Base-by-base conservation (phyloP, 768 basidiomycete species). In the Gyrodon lividus region DNA sequence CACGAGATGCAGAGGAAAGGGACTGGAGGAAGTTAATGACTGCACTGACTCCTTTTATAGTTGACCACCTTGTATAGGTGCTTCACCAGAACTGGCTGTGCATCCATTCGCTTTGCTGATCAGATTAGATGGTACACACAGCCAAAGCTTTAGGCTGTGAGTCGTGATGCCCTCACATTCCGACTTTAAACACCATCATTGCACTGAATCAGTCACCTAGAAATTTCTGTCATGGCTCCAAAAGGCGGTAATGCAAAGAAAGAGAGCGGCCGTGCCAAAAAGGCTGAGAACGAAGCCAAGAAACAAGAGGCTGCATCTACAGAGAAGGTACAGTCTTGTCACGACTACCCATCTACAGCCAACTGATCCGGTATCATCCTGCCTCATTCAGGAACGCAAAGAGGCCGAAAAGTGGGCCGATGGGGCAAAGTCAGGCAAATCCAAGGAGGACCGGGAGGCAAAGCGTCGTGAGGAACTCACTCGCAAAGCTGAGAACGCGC, bases 221-320 rank as follows among this genome's bases (percentile, higher is more conserved):
- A 34, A n/a, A 35, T n/a, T 47, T 31, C 9, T 26, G 17, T 2
- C 34, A 94, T 95, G 94, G 71, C 94, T 43, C 93, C 94, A 1
- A 92, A 91, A 70, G 89, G 86, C 55, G 83, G 79, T 59, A 96
- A 93, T 76, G 77, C 90, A 51, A 97, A 96, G 84, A 96, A 96
- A 68, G 94, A 96, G 70, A 72, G 82, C 38, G 93, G 94, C 4
- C 72, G 89, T 48, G 87, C 93, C 1, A 94, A 92, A 73, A 97
- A 97, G 69, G 90, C 90, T 22, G 89, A 94, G 64, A 94, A 92
- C 65, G 90, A 92, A 65, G 76, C 80, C 8, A 91, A 87, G 76
- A 94, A 93, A 70, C 78, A 81, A 55, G 81, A 78, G 6, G 77
- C 74, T 4, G 83, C 77, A 0, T 76, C 74, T 10, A 77, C 75